Evolutionary conservation across 2,329 filamentous ascomycete species (phyloP).

Genomic region (Pseudogymnoascus sp.): DNA sequence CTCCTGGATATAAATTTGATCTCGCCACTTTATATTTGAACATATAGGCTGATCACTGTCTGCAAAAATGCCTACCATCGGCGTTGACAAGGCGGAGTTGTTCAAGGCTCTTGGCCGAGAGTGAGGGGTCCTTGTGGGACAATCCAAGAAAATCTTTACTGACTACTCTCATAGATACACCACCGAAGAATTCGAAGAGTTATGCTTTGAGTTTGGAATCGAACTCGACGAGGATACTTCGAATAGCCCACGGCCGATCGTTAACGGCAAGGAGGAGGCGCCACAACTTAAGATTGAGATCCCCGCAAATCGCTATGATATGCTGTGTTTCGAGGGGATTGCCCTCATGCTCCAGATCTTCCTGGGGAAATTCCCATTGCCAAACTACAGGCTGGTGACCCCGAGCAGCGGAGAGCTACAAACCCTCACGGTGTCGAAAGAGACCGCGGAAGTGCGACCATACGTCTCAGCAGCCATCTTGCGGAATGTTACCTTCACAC

Average conservation of each 20-base stretch:
- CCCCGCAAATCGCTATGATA: constrained; percentile 86
- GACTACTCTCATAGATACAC: constrained; percentile 56
- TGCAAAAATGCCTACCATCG: constrained; percentile 83
- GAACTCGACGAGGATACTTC: constrained; percentile 82
- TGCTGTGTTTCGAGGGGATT: constrained; percentile 97
- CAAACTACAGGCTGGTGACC: constrained; percentile 69
- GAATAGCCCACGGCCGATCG: constrained; percentile 54
- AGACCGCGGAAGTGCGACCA: constrained; percentile 71
- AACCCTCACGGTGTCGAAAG: constrained; percentile 70
- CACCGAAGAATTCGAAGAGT: constrained; percentile 88
- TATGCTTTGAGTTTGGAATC: constrained; percentile 95
- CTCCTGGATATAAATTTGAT: not conserved
- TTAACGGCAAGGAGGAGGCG: constrained; percentile 74
- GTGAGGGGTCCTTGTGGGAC: constrained; percentile 45
- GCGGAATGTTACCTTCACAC: constrained; percentile 83
- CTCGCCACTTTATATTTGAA: not conserved
- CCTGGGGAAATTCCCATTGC: constrained; percentile 64
- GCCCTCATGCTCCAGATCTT: constrained; percentile 95
- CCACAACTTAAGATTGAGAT: constrained; percentile 97
- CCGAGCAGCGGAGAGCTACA: constrained; percentile 68
- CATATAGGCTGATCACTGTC: constrained; percentile 3
- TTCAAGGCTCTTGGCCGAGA: constrained; percentile 86
- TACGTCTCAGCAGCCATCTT: constrained; percentile 86
- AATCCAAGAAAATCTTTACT: constrained; percentile 21
- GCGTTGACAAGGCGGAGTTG: constrained; percentile 91